phyloP scores from a whole-genome alignment of 2,329 filamentous ascomycete genomes.

The Cladophialophora immunda region DNA sequence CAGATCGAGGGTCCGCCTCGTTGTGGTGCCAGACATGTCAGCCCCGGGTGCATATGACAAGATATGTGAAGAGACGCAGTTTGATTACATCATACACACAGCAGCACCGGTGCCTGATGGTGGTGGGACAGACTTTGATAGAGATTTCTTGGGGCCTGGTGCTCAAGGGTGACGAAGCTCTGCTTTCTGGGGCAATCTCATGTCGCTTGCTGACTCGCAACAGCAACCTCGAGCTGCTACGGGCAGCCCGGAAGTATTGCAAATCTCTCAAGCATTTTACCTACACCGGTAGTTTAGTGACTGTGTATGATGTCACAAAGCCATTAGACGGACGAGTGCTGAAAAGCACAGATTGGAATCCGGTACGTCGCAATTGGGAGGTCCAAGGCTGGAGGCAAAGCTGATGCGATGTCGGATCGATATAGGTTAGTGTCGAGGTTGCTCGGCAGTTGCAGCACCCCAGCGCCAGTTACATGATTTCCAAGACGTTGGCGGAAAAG shows the following conservation, averaged over 20 bases:
- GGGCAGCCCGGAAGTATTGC: constrained; percentile 3
- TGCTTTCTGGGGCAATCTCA: background rate
- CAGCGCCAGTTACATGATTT: constrained; percentile 9
- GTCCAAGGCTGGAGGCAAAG: background rate
- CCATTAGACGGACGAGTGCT: constrained; percentile 7
- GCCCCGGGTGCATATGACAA: constrained; percentile 14
- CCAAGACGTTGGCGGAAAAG: constrained; percentile 64
- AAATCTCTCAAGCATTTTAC: constrained; percentile 17
- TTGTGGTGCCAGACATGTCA: constrained; percentile 15
- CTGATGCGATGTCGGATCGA: background rate
- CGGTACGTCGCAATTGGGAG: constrained; percentile 1
- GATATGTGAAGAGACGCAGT: constrained; percentile 10
- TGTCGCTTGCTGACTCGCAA: background rate
- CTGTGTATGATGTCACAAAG: constrained; percentile 9
- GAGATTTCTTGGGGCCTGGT: constrained; percentile 20
- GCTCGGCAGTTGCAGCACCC: constrained; percentile 17
- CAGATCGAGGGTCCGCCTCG: constrained; percentile 15
- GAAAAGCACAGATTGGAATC: constrained; percentile 19
- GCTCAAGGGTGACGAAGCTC: constrained; percentile 16
- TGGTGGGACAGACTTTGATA: constrained; percentile 20
- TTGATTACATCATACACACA: constrained; percentile 24
- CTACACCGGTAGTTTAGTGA: constrained; percentile 19
- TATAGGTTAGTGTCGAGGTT: constrained; percentile 10
- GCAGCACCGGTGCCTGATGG: constrained; percentile 24
- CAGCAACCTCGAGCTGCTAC: constrained; percentile 19